Conservation (phyloP, 345 rosid genomes). For the Zanthoxylum bungeanum region DNA sequence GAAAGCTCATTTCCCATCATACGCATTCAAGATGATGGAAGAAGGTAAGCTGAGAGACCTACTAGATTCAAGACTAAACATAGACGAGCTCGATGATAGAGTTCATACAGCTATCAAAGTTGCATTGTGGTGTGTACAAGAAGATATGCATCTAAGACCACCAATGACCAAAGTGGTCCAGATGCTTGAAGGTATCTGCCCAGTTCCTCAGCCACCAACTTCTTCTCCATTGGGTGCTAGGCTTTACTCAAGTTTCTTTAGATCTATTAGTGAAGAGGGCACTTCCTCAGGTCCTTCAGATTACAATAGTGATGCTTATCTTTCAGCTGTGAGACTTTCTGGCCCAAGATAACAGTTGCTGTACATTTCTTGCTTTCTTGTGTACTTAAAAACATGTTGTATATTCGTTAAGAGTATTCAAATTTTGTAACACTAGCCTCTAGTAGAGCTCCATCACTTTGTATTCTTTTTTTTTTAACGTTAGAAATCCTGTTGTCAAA, state of each 20-base stretch:
- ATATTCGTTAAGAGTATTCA: conserved; percentile 9
- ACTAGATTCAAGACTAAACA: conserved; percentile 54
- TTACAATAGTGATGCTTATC: conserved; percentile 57
- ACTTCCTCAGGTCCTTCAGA: conserved; percentile 81
- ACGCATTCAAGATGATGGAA: conserved; percentile 86
- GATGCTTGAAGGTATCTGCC: conserved; percentile 86
- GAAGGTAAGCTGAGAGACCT: conserved; percentile 72
- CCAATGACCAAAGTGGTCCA: conserved; percentile 85
- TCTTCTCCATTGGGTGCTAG: conserved; percentile 65
- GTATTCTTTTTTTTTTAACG: too few species aligned
- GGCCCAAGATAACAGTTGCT: conserved; percentile 73
- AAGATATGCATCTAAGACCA: conserved; percentile 79
- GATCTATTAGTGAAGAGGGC: conserved; percentile 53
- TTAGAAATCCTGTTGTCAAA: too few species aligned
- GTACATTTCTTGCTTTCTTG: background rate
- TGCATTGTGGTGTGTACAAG: conserved; percentile 94
- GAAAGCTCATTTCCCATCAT: conserved; percentile 84
- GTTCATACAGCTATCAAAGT: conserved; percentile 55
- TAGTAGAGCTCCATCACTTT: background rate
- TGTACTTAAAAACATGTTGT: background rate
- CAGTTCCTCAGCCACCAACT: conserved; percentile 58
- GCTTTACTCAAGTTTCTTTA: conserved; percentile 43
- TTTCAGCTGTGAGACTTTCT: conserved; percentile 79
- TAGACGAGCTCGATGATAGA: conserved; percentile 43
- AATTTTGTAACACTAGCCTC: conserved; percentile 21